A percentile compares a stretch with the other conserved stretches of the same genome.
Conservation (phyloP, 1,284 basidiomycete genomes). For the Erythrobasidium hasegawianum region DNA sequence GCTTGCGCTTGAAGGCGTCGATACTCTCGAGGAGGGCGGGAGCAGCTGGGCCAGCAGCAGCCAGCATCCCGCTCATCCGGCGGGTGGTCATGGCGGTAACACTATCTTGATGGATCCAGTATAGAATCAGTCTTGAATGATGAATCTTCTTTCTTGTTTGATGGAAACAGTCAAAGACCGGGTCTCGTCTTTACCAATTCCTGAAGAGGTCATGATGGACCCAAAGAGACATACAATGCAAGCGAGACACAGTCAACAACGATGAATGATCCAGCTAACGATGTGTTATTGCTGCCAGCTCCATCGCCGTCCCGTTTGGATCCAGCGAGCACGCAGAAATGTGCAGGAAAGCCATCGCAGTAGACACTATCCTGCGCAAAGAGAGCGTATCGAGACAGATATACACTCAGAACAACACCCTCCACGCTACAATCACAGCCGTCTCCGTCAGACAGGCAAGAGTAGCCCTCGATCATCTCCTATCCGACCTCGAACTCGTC, state of each 20-base stretch:
- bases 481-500: constrained; percentile 58
- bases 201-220: not conserved
- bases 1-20: constrained; percentile 41
- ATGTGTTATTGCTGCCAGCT: constrained; percentile 23
- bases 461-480: constrained; percentile 55
- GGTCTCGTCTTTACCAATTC: not conserved
- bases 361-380: constrained; percentile 38
- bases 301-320: constrained; percentile 41
- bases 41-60: constrained; percentile 13
- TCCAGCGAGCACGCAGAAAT: constrained; percentile 35
- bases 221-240: not conserved
- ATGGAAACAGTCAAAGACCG: too few relatives aligned
- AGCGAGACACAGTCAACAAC: not conserved
- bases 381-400: constrained; percentile 34
- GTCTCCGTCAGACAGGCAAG: constrained; percentile 43
- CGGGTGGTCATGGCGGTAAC: constrained; percentile 19
- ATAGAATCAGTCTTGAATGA: too few relatives aligned
- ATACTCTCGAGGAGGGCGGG: constrained; percentile 15
- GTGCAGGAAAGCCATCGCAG: constrained; percentile 39
- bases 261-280: too few relatives aligned
- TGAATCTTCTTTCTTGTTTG: too few relatives aligned
- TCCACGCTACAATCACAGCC: constrained; percentile 37
- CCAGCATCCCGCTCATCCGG: constrained; percentile 29
- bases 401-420: constrained; percentile 7
- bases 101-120: too few relatives aligned